Evolutionary conservation across 192 early-diverging fungal species (phyloP).

Genomic region (Mortierella hygrophila): DNA sequence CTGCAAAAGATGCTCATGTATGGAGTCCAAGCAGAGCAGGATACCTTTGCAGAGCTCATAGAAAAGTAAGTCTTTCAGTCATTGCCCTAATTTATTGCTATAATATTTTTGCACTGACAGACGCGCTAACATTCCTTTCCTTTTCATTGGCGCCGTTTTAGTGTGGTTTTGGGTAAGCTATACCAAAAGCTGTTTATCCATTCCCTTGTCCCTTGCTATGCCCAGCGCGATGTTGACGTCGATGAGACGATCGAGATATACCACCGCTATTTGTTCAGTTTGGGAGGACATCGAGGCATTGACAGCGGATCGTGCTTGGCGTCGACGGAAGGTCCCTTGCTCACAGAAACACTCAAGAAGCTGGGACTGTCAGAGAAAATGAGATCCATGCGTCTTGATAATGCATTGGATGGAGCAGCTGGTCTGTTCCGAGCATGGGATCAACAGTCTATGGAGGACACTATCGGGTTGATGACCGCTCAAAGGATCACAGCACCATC

Average conservation of each 20-base stretch:
- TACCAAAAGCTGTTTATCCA: slow-evolving; percentile 68
- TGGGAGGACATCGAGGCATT: slow-evolving; percentile 54
- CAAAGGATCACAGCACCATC: background rate
- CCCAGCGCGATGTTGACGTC: slow-evolving; percentile 57
- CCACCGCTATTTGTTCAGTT: slow-evolving; percentile 45
- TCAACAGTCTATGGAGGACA: slow-evolving; percentile 8
- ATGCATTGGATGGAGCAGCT: slow-evolving; percentile 44
- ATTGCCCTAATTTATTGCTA: background rate
- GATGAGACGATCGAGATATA: slow-evolving; percentile 54
- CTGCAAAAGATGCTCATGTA: slow-evolving; percentile 35
- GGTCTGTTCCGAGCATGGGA: slow-evolving; percentile 48
- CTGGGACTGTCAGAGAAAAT: slow-evolving; percentile 48
- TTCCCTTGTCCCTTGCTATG: slow-evolving; percentile 57
- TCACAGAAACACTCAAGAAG: slow-evolving; percentile 52
- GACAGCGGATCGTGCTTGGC: slow-evolving; percentile 55
- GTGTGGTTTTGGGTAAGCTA: slow-evolving; percentile 63
- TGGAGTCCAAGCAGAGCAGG: slow-evolving; percentile 57
- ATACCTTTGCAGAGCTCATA: slow-evolving; percentile 59
- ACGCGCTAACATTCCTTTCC: background rate
- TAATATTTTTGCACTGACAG: background rate
- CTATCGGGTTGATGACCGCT: background rate
- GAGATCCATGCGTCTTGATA: slow-evolving; percentile 40
- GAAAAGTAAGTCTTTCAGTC: slow-evolving; percentile 60
- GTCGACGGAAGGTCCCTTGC: slow-evolving; percentile 33
- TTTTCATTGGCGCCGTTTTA: slow-evolving; percentile 14